Conservation (phyloP, 257 asterid genomes). For the Solanum rostratum region DNA sequence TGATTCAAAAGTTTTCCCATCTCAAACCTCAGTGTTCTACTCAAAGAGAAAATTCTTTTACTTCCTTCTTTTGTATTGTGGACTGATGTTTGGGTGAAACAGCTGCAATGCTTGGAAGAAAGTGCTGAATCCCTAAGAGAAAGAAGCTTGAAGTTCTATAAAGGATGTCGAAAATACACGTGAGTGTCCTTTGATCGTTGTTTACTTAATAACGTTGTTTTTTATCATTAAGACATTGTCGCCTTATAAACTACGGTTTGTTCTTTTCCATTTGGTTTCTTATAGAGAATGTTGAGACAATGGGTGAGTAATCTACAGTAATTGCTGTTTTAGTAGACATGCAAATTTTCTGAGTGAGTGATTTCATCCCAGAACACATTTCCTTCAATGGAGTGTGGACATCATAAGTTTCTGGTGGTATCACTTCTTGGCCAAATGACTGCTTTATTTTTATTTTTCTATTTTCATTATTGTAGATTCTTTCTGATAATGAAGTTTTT, state of each 20-base stretch:
- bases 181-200: conserved; percentile 22
- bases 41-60: neutral
- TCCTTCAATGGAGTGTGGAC: neutral
- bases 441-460: neutral
- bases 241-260: neutral
- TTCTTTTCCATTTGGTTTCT: neutral
- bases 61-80: neutral
- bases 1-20: neutral
- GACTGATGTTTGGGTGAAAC: conserved; percentile 14
- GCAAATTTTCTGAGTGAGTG: neutral
- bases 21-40: neutral
- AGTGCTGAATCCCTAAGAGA: conserved; percentile 86
- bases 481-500: neutral
- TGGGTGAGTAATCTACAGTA: neutral
- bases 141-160: conserved; percentile 86
- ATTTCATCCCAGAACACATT: neutral
- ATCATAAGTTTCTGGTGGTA: neutral
- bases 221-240: neutral
- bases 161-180: conserved; percentile 99
- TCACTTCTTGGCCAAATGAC: neutral
- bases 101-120: conserved; percentile 95
- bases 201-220: neutral
- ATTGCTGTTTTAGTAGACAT: neutral
- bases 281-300: neutral
- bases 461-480: neutral